Conservation (phyloP, 441 rosid genomes). For the Hura crepitans region DNA sequence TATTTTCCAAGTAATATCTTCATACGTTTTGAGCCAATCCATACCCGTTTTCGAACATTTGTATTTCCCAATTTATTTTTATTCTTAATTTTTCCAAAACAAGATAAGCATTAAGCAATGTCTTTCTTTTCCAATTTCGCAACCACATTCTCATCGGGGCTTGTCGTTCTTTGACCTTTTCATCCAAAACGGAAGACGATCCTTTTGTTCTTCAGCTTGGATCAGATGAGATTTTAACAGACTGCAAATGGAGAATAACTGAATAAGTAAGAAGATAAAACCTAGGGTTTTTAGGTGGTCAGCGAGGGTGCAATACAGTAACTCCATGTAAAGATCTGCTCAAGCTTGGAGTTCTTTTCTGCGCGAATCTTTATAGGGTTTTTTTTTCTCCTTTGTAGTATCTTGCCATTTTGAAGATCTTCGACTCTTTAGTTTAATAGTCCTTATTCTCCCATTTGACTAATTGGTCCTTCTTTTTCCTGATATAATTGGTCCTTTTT, state of each 20-base stretch:
- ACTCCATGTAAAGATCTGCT: slow-evolving; percentile 10
- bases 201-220: neutral
- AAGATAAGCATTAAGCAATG: slow-evolving; percentile 27
- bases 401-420: neutral
- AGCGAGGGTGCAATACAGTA: slow-evolving; percentile 16
- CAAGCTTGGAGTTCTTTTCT: neutral
- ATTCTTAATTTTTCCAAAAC: slow-evolving; percentile 42
- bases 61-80: neutral
- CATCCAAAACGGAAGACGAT: neutral
- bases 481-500: too few relatives aligned
- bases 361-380: slow-evolving; percentile 35
- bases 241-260: too few relatives aligned
- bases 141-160: neutral
- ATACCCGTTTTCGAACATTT: neutral
- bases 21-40: neutral
- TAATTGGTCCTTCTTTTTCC: neutral
- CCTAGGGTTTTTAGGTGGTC: slow-evolving; percentile 8
- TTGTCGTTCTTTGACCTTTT: neutral
- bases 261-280: neutral
- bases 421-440: too few relatives aligned
- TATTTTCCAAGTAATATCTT: neutral
- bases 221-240: slow-evolving; percentile 2
- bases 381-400: neutral
- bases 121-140: neutral
- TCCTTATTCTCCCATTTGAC: too few relatives aligned